Evolutionary conservation across 805 yeast genomes (phyloP), one percentile per base, ranked within the genome.

Genomic region (Nakazawaea anatomiae): DNA sequence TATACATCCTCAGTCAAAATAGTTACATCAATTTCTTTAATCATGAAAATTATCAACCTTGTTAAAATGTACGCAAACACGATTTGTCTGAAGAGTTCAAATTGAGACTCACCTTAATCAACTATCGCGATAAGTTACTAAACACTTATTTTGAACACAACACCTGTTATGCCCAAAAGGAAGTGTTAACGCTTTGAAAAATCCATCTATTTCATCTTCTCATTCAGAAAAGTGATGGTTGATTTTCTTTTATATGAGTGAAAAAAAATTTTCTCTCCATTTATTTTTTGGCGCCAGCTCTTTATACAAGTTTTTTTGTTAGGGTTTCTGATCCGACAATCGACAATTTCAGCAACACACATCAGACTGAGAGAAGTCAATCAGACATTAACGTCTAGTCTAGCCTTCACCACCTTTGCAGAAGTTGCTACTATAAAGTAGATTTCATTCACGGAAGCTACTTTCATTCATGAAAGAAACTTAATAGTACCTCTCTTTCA

Each of bases 1-100:
- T 82, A 70, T 80, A 77, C 85, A 76, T 81, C 86, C 86, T 82
- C 86, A 79, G 87, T 63, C 66, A 64, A 62, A 59, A 31, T 62
- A 52, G 58, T 61, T 61, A 63, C 55, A 59, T 61, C 64, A 55
- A 50, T 60, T 57, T 46, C 53, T 57, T 65, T 64, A 64, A 64
- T 63, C 69, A 65, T 57, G 8, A n/a, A 41, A 43, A 34, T 25
- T 44, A 35, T 28, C 14, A 35, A 31, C 32, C 41, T 32, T 44
- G 47, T 36, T 35, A 18, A 18, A 18, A 18, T 18, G 25, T 18
- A 18, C 3, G 25, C 25, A 18, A 18, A 18, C 25, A 18, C 25
- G 25, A 18, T 18, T 18, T 18, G 25, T 18, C 25, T 18, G 25
- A 18, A 18, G 25, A 18, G 25, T 18, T 18, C 25, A 18, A 18